Base-by-base conservation (phyloP, 116 monocot genomes). In the Posidonia oceanica region DNA sequence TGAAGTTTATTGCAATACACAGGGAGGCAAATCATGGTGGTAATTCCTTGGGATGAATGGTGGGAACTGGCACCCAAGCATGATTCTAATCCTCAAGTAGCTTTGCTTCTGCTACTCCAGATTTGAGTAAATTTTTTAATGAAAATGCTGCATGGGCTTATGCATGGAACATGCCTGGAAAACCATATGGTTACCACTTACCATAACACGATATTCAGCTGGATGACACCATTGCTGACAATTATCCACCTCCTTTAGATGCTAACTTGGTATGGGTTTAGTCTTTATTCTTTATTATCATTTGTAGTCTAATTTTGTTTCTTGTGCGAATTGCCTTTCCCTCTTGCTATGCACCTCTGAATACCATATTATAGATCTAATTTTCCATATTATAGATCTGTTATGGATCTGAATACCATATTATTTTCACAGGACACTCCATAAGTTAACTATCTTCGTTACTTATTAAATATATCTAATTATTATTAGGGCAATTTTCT, bases 41-140 rank as follows among this genome's bases (percentile, higher is more conserved):
- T 94, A 59, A 83, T 94, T 76, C 87, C 90, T 67, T 94, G 94
- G 94, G 81, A 87, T 23, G 90, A 94, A 72, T 94, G 94, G 94
- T 94, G 94, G 94, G 76, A 87, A 36, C 63, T 83, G 72, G 76
- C 83, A 52, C 74, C 85, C 21, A 79, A 87, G 75, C 89, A 89
- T 76, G 70, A 54, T 69, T 93, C 91, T 29, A 88, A 87, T 71
- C 93, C 89, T 54, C 89, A 89, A 1, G 85, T 93, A 69, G 84
- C 85, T 74, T 66, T 94, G 69, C 79, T 94, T 76, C 87, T 87
- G 54, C 70, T 90, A 22, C 90, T 80, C 87, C 87, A 73, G 83
- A 91, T 59, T 12, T 91, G 67, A 85, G 80, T 71, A 83, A 77
- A 18, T 85, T 74, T 58, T 88, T 88, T 74, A 91, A 91, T 75